These are phyloP conservation scores for Globisporangium paddicum DNA, from an alignment of 352 stramenopile genomes.

Conservation along the genomic window DNA sequence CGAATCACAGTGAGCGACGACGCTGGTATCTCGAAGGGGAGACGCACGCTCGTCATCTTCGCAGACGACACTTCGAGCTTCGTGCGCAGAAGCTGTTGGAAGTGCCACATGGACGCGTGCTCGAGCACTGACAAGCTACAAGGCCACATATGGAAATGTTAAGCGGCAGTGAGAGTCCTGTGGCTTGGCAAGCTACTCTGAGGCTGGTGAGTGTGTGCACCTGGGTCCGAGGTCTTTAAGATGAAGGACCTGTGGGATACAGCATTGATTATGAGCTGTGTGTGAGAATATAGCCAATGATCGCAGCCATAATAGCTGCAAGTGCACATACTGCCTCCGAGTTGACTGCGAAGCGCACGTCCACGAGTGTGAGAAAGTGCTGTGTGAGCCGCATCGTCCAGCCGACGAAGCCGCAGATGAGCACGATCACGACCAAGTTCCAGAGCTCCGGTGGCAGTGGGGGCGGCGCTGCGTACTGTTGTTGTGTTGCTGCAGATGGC, in stretches of 20 bases:
- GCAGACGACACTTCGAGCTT: conserved; percentile 26
- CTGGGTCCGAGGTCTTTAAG: conserved; percentile 28
- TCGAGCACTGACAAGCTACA: conserved; percentile 39
- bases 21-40: conserved; percentile 39
- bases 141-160: too few relatives aligned
- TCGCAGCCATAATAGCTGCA: not conserved
- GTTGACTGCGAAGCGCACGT: conserved; percentile 34
- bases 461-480: conserved; percentile 4
- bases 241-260: conserved; percentile 12
- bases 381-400: conserved; percentile 42
- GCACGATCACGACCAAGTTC: conserved; percentile 45
- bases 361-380: conserved; percentile 28
- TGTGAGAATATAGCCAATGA: too few relatives aligned
- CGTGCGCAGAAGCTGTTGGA: conserved; percentile 54
- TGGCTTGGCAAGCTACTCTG: not conserved
- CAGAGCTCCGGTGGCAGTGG: conserved; percentile 45
- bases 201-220: conserved; percentile 1
- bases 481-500: not conserved
- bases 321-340: conserved; percentile 32
- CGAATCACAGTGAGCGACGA: conserved; percentile 25
- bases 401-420: conserved; percentile 35
- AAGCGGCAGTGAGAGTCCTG: too few relatives aligned
- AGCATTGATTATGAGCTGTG: not conserved
- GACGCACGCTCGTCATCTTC: conserved; percentile 34
- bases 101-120: conserved; percentile 58